These are phyloP conservation scores for Sicyos edulis DNA, from an alignment of 306 rosid genomes.

Conservation along the genomic window DNA sequence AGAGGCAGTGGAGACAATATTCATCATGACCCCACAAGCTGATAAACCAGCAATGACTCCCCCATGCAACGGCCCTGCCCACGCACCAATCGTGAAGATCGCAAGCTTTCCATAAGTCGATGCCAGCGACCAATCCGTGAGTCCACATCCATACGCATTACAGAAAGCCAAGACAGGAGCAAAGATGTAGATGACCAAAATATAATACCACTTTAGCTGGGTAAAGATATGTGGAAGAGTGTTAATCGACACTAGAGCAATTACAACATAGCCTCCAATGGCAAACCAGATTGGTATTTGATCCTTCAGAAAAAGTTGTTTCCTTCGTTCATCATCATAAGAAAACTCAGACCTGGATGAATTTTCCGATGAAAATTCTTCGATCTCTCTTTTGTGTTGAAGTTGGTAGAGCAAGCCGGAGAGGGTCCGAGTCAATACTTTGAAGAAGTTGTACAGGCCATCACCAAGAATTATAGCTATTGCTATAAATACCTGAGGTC, in stretches of 20 bases:
- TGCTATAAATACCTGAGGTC: constrained; percentile 38
- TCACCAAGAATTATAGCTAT: constrained; percentile 46
- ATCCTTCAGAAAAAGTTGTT: constrained; percentile 34
- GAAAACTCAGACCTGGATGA: constrained; percentile 25
- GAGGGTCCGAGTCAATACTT: constrained; percentile 32
- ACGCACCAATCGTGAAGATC: constrained; percentile 41
- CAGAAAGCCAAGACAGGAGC: constrained; percentile 46
- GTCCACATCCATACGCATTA: constrained; percentile 47
- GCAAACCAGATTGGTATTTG: constrained; percentile 43
- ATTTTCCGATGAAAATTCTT: constrained; percentile 24
- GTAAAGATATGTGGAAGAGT: constrained; percentile 37
- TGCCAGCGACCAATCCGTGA: constrained; percentile 48
- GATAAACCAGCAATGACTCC: constrained; percentile 44
- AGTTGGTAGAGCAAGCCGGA: constrained; percentile 30
- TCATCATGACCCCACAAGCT: constrained; percentile 56
- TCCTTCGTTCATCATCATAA: constrained; percentile 37
- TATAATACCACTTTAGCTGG: constrained; percentile 42
- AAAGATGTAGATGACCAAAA: constrained; percentile 35
- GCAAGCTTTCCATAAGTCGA: constrained; percentile 45
- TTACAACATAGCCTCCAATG: constrained; percentile 32
- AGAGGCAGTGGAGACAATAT: constrained; percentile 45
- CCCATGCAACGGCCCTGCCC: constrained; percentile 41
- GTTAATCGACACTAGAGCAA: constrained; percentile 37
- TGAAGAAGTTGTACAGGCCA: constrained; percentile 41
- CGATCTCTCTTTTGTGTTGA: constrained; percentile 18